Base-by-base conservation (phyloP, 1,139 yeast species). In the Magnusiomyces paraingens region DNA sequence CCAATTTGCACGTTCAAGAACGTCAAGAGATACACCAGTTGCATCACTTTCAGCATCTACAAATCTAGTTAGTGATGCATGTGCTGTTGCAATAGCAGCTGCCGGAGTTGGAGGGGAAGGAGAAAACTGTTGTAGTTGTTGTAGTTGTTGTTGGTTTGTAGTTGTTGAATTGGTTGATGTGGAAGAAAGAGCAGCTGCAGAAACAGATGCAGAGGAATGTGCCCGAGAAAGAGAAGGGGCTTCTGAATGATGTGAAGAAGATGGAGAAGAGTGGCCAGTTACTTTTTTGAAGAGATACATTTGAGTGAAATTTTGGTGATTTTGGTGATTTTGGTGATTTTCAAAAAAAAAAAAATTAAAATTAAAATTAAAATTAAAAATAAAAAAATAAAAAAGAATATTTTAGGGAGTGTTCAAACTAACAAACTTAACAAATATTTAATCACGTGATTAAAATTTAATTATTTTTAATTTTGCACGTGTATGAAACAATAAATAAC, bases 1-100 rank as follows among this genome's bases (percentile, higher is more conserved):
- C 55, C 64, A 60, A 47, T 67, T 68, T 20, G 63, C 56, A 38
- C 71, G 64, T 56, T 70, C 73, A 56, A 69, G 55, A 15, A 67
- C 60, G 55, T 70, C 73, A 48, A 70, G 57, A 22, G 62, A 59
- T 12, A 64, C 64, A 1, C 63, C 60, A 2, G 65, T 63, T 35
- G 63, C 63, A 39, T 70, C 73, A 1, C 68, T 59, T 45, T 70
- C 72, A 17, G 69, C 65, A 32, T 69, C 72, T 10, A 67, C 55
- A 39, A 65, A 62, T 22, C 61, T 59, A 54, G 62, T 55, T 36
- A 60, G 49, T 2, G 59, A 58, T 22, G 47, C 49, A 49, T 58
- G 59, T 1, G 62, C 59, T 14, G 53, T 42, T 21, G 60, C 60
- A 50, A 54, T 50, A 1, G 51, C 43, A 21, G 20, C 36, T 45